These are phyloP conservation scores for Erythrophleum ivorense DNA, from an alignment of 331 rosid genomes.

Conservation along the genomic window DNA sequence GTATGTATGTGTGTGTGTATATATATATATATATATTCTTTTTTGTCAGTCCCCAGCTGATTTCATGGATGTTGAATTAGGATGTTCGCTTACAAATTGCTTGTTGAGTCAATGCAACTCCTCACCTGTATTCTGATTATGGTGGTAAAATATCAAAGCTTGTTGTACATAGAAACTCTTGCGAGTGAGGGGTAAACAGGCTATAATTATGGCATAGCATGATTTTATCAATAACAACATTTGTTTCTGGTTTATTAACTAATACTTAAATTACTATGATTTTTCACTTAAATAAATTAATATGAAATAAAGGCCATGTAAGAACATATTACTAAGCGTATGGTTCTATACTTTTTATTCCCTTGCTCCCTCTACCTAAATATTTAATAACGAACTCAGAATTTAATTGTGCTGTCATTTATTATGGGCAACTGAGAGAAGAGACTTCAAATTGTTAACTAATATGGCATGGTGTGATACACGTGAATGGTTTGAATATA, in stretches of 20 bases:
- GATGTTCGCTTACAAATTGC: not conserved
- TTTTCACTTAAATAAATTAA: not conserved
- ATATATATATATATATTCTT: not conserved
- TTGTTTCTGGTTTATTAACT: not conserved
- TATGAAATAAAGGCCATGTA: not conserved
- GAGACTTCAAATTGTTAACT: not conserved
- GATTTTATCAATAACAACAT: not conserved
- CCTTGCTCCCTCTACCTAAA: not conserved
- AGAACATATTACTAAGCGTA: not conserved
- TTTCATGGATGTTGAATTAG: constrained; percentile 6
- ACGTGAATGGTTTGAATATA: not conserved
- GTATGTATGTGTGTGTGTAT: constrained; percentile 44
- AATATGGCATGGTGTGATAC: not conserved
- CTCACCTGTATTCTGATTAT: constrained; percentile 5
- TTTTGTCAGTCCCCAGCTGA: not conserved
- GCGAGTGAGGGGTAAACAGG: not conserved
- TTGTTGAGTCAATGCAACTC: not conserved
- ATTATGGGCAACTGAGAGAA: not conserved
- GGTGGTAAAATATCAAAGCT: not conserved
- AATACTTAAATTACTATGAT: not conserved
- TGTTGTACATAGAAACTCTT: not conserved
- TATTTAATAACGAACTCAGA: not conserved
- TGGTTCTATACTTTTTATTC: constrained; percentile 7
- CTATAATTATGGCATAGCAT: not conserved
- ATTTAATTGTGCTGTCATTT: not conserved